phyloP scores from a whole-genome alignment of 768 basidiomycete species.

The Auriculariales sp. region DNA sequence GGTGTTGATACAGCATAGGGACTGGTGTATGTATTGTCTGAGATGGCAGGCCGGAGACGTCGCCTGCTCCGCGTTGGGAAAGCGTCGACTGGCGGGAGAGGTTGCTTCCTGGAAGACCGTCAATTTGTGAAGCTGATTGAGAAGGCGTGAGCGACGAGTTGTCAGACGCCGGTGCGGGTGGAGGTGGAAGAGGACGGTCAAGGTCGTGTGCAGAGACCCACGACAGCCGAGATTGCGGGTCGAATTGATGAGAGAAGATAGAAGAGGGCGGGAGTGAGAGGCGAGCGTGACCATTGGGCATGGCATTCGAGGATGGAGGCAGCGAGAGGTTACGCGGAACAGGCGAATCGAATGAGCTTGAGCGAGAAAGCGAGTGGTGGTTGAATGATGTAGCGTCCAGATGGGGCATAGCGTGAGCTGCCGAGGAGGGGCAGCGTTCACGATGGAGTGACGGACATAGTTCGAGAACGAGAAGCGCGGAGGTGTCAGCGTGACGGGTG shows the following conservation, averaged over 20 bases:
- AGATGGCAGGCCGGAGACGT: too few relatives aligned
- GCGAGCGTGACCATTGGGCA: neutral
- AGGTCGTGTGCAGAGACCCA: neutral
- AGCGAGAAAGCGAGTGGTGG: neutral
- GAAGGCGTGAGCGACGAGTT: constrained; percentile 48
- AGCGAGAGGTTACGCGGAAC: constrained; percentile 1
- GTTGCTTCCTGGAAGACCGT: constrained; percentile 10
- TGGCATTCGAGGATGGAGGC: neutral
- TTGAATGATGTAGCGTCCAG: neutral
- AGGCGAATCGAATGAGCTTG: neutral
- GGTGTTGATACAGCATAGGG: constrained; percentile 9
- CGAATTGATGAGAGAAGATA: constrained; percentile 5
- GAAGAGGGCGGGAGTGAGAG: neutral
- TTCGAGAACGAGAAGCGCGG: constrained; percentile 1
- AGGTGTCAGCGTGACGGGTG: constrained; percentile 1
- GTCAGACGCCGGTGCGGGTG: neutral
- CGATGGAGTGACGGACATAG: constrained; percentile 5
- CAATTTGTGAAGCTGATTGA: constrained; percentile 57
- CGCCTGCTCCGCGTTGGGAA: constrained; percentile 4
- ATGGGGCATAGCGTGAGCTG: neutral
- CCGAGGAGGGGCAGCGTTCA: constrained; percentile 1
- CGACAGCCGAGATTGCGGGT: constrained; percentile 3
- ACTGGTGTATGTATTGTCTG: too few relatives aligned
- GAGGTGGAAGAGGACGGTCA: neutral
- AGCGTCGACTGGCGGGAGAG: constrained; percentile 10